These are phyloP conservation scores for Hibiscus mutabilis DNA, from an alignment of 345 rosid species.

Conservation along the genomic window DNA sequence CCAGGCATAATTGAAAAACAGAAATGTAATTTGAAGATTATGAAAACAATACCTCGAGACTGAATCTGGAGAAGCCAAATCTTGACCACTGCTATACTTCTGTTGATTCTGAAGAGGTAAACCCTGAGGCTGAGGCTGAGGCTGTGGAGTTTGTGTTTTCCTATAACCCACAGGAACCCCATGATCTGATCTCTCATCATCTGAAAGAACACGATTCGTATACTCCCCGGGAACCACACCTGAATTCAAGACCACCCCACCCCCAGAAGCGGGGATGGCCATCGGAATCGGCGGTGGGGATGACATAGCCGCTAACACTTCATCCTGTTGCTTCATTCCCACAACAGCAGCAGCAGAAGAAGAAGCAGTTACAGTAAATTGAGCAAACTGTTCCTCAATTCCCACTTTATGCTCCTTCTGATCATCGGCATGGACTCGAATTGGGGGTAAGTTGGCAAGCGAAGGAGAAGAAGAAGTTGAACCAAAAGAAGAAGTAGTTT, in stretches of 20 bases:
- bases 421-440: slow-evolving; percentile 73
- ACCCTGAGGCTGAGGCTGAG: slow-evolving; percentile 45
- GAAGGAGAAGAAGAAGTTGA: slow-evolving; percentile 89
- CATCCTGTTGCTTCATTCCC: slow-evolving; percentile 48
- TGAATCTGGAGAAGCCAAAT: neutral
- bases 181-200: slow-evolving; percentile 92
- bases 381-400: neutral
- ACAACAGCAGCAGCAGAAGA: neutral
- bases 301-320: slow-evolving; percentile 41
- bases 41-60: slow-evolving; percentile 17
- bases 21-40: neutral
- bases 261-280: slow-evolving; percentile 35
- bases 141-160: slow-evolving; percentile 41
- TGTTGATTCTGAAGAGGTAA: slow-evolving; percentile 43
- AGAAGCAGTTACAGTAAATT: neutral
- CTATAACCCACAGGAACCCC: slow-evolving; percentile 50
- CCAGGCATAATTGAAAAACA: neutral
- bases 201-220: slow-evolving; percentile 47
- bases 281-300: slow-evolving; percentile 53
- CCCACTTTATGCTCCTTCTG: slow-evolving; percentile 55
- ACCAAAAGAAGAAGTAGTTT: slow-evolving; percentile 82
- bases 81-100: slow-evolving; percentile 43
- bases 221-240: slow-evolving; percentile 40
- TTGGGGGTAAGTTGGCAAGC: slow-evolving; percentile 73
- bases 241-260: slow-evolving; percentile 37